A percentile compares a stretch with the other conserved stretches of the same genome.
phyloP scores from a whole-genome alignment of 257 asterid species.

The Ballota nigra region DNA sequence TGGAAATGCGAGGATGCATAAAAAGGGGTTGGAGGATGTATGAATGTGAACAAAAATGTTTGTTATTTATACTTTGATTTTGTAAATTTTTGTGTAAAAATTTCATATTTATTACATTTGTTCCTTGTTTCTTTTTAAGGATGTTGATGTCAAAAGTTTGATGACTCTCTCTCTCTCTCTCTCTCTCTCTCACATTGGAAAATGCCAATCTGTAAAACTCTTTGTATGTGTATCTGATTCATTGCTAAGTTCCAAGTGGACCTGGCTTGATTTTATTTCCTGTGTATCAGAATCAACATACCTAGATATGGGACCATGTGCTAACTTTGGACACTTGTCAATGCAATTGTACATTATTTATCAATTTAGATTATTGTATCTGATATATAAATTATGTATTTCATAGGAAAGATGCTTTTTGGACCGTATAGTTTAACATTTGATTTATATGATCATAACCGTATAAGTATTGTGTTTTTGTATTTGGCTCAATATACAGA shows the following conservation, averaged over 20 bases:
- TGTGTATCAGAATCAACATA: conserved; percentile 16
- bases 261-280: conserved; percentile 8
- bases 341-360: conserved; percentile 2
- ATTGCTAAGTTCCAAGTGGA: conserved; percentile 13
- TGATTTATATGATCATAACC: background rate
- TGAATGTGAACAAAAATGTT: conserved; percentile 31
- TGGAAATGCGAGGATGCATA: conserved; percentile 26
- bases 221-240: conserved; percentile 20
- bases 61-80: conserved; percentile 20
- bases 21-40: conserved; percentile 31
- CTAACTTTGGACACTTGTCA: background rate
- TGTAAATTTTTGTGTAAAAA: conserved; percentile 33
- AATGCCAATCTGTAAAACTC: conserved; percentile 27
- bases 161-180: background rate
- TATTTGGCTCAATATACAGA: background rate
- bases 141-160: conserved; percentile 26
- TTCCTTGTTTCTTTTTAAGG: conserved; percentile 29
- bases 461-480: background rate
- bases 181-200: background rate
- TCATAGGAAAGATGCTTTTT: background rate
- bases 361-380: background rate
- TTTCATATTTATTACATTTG: conserved; percentile 15
- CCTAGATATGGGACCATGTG: conserved; percentile 18
- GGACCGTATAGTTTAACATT: background rate
- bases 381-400: background rate